phyloP scores from a whole-genome alignment of 1,139 yeast genomes.

The Saccharomyces hybrid region DNA sequence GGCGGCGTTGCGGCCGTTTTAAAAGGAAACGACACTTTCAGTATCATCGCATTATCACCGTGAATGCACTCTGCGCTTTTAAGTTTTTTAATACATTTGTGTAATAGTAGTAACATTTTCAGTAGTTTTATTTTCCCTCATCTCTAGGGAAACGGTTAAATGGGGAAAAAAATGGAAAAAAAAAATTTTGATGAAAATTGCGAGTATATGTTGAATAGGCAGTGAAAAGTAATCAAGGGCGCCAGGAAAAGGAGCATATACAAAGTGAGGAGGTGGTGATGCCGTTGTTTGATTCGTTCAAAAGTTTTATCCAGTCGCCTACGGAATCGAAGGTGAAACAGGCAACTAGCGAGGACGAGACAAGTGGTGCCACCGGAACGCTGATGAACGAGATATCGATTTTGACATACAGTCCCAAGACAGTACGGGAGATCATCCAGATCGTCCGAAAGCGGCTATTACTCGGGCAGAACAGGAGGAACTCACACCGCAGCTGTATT shows the following conservation, averaged over 20 bases:
- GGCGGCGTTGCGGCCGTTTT: background rate
- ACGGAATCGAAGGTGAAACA: constrained; percentile 27
- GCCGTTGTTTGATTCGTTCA: constrained; percentile 27
- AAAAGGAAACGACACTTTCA: background rate
- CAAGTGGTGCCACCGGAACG: constrained; percentile 28
- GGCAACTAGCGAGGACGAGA: constrained; percentile 30
- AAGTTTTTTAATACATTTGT: background rate
- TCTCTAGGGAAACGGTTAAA: background rate
- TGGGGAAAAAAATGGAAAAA: background rate
- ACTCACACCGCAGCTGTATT: constrained; percentile 24
- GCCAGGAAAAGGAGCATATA: background rate
- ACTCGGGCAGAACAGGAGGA: constrained; percentile 16
- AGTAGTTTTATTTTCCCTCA: background rate
- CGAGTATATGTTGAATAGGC: background rate
- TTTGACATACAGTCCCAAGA: constrained; percentile 28
- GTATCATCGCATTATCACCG: background rate
- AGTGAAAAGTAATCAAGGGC: background rate
- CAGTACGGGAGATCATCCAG: constrained; percentile 26
- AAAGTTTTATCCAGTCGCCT: constrained; percentile 23
- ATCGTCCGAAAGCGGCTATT: constrained; percentile 25
- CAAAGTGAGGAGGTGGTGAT: constrained; percentile 6
- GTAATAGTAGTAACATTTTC: background rate
- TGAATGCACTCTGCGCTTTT: background rate
- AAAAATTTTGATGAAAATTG: background rate
- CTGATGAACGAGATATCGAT: constrained; percentile 32